A percentile compares a stretch with the other conserved stretches of the same genome.
Conservation (phyloP, 2,329 filamentous ascomycete species). For the Phyllosticta capitalensis region DNA sequence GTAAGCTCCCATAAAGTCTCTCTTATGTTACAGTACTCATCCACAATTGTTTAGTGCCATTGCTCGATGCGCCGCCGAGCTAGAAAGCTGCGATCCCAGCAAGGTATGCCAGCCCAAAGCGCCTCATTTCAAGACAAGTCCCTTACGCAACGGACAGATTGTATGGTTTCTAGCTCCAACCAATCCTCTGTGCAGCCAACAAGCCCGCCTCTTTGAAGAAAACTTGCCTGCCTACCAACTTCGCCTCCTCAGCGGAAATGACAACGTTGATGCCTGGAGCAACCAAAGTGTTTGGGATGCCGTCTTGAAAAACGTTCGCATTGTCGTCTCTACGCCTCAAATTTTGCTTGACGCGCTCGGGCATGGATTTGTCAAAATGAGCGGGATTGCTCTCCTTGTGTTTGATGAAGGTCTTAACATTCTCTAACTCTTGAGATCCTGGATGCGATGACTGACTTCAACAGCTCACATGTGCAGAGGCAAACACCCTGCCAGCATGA, state of each 20-base stretch:
- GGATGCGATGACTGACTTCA: neutral
- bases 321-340: conserved; percentile 72
- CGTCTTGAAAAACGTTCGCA: conserved; percentile 52
- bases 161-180: conserved; percentile 40
- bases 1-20: conserved; percentile 13
- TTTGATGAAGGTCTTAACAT: conserved; percentile 66
- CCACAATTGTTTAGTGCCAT: conserved; percentile 1
- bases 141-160: conserved; percentile 19
- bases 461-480: conserved; percentile 64
- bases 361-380: conserved; percentile 63
- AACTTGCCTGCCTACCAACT: conserved; percentile 43
- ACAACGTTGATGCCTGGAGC: conserved; percentile 66
- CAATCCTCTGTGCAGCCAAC: conserved; percentile 37
- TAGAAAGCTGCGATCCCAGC: conserved; percentile 28
- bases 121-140: neutral
- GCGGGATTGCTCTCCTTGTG: conserved; percentile 56
- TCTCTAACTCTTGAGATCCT: neutral
- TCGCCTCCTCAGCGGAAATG: conserved; percentile 56
- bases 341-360: conserved; percentile 63
- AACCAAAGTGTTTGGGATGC: conserved; percentile 57
- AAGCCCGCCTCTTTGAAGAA: conserved; percentile 26
- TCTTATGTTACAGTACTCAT: neutral
- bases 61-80: conserved; percentile 31
- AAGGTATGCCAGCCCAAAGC: conserved; percentile 21
- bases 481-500: conserved; percentile 54